phyloP scores from a whole-genome alignment of 108 stramenopile genomes.

The Heterococcus sp. region DNA sequence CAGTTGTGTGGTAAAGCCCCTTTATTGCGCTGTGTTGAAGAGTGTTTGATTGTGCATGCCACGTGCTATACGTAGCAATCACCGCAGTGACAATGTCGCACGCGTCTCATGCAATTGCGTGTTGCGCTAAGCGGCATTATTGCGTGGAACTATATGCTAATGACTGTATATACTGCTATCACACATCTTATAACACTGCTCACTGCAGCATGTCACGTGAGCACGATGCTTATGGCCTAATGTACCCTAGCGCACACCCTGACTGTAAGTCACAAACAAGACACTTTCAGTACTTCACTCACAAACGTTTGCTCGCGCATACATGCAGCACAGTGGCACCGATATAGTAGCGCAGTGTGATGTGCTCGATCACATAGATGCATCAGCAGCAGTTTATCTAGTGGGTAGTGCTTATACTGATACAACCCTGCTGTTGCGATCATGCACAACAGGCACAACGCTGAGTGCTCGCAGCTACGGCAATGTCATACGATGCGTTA shows the following conservation, averaged over 20 bases:
- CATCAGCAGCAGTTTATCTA: neutral
- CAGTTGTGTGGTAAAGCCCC: neutral
- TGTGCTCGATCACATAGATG: neutral
- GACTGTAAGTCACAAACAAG: neutral
- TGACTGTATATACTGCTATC: no score
- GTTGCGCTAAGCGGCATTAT: no score
- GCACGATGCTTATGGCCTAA: neutral
- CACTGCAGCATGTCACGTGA: neutral
- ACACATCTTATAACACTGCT: neutral
- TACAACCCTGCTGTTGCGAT: neutral
- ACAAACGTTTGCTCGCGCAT: neutral
- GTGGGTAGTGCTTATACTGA: neutral
- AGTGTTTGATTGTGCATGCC: neutral
- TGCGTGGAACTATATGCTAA: neutral
- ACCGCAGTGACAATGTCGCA: neutral
- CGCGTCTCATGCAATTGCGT: no score
- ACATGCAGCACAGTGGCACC: neutral
- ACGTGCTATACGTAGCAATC: neutral
- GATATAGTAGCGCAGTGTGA: neutral
- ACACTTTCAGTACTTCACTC: neutral
- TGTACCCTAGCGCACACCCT: neutral
- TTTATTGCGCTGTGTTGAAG: neutral
- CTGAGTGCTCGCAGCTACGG: neutral
- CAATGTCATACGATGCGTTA: neutral
- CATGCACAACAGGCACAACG: neutral